phyloP scores from a whole-genome alignment of 2,329 filamentous ascomycete genomes.

The Phoma sp. region DNA sequence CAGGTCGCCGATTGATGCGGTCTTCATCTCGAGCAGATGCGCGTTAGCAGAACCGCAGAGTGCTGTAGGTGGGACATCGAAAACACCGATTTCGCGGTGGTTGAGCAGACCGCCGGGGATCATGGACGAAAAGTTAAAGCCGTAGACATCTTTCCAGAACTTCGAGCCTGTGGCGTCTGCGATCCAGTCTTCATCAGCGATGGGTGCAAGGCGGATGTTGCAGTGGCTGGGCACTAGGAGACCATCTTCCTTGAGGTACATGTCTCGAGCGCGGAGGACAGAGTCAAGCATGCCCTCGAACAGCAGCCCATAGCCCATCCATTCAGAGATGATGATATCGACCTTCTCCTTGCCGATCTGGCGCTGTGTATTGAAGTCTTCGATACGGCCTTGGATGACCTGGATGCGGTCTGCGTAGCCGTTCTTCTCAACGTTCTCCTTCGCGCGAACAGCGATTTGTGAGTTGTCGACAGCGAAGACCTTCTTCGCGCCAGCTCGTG shows the following conservation, averaged over 20 bases:
- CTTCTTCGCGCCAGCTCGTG: slow-evolving; percentile 82
- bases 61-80: slow-evolving; percentile 39
- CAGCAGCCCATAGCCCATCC: slow-evolving; percentile 95
- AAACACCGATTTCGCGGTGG: slow-evolving; percentile 50
- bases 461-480: slow-evolving; percentile 94
- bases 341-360: slow-evolving; percentile 63
- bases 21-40: slow-evolving; percentile 78
- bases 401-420: slow-evolving; percentile 76
- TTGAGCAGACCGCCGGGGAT: slow-evolving; percentile 82
- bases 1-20: slow-evolving; percentile 73
- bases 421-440: slow-evolving; percentile 84
- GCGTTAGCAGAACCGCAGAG: slow-evolving; percentile 67
- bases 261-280: slow-evolving; percentile 86
- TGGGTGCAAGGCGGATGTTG: slow-evolving; percentile 81
- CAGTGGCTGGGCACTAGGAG: slow-evolving; percentile 87
- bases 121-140: slow-evolving; percentile 94
- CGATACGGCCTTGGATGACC: slow-evolving; percentile 83
- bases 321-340: slow-evolving; percentile 95
- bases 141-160: slow-evolving; percentile 93
- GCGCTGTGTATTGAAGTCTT: slow-evolving; percentile 77
- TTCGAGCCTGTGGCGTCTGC: slow-evolving; percentile 70
- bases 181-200: slow-evolving; percentile 79
- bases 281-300: slow-evolving; percentile 97
- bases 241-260: slow-evolving; percentile 80
- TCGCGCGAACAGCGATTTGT: slow-evolving; percentile 85